Percentiles rank a stretch among this genome's conserved stretches.
These are phyloP conservation scores for Castanopsis chinensis DNA, from an alignment of 306 rosid species.

Conservation along the genomic window DNA sequence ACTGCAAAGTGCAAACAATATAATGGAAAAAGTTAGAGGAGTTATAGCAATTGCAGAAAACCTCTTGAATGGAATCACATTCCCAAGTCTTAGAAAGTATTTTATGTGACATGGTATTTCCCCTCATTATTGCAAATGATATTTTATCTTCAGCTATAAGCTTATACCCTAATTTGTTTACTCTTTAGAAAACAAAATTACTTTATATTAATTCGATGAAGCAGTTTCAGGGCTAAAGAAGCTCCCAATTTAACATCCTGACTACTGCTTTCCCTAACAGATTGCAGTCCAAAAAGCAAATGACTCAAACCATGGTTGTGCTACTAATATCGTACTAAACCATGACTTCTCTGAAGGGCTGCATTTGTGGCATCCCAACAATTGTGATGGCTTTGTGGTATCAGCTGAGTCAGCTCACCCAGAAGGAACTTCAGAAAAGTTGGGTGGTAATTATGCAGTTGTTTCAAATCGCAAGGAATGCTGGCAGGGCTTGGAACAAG, in stretches of 20 bases:
- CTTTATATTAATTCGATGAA: background rate
- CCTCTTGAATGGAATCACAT: background rate
- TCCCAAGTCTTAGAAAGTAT: background rate
- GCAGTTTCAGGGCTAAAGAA: background rate
- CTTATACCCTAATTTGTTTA: background rate
- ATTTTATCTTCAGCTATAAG: background rate
- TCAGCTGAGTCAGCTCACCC: conserved; percentile 41
- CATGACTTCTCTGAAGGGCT: conserved; percentile 80
- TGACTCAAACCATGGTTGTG: conserved; percentile 29
- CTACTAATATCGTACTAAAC: conserved; percentile 62
- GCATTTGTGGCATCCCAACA: conserved; percentile 71
- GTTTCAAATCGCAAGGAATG: conserved; percentile 64
- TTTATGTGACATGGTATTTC: background rate
- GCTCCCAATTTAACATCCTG: conserved; percentile 6
- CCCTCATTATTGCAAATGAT: background rate
- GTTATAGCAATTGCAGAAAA: background rate
- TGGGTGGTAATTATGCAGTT: conserved; percentile 49
- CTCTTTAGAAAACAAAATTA: background rate
- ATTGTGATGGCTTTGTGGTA: conserved; percentile 64
- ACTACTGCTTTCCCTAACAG: conserved; percentile 39
- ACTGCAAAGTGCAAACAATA: background rate
- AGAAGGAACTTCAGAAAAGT: conserved; percentile 25
- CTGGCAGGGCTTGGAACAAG: conserved; percentile 98
- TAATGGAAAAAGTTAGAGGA: background rate
- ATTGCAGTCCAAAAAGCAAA: conserved; percentile 29